Evolutionary conservation across 306 rosid species (phyloP).

Genomic region (Acacia melanoxylon): DNA sequence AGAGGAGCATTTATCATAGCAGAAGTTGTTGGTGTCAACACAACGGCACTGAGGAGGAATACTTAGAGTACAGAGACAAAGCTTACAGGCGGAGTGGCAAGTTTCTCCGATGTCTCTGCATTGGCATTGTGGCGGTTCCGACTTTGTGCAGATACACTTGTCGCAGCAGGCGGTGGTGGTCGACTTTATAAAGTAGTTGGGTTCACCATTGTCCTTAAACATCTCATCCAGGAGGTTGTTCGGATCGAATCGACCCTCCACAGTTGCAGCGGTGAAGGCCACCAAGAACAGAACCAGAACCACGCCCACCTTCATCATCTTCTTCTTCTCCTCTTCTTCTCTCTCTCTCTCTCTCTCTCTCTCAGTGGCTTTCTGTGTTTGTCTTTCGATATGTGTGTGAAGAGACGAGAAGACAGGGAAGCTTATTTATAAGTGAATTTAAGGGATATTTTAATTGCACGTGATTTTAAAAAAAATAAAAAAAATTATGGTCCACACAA

Average conservation of each 20-base stretch:
- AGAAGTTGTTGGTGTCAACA: neutral
- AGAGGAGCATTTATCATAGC: neutral
- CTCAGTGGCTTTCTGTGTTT: too few species aligned
- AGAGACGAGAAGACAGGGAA: too few species aligned
- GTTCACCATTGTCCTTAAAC: neutral
- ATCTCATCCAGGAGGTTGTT: neutral
- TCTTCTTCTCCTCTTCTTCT: too few species aligned
- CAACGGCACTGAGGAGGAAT: neutral
- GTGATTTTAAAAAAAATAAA: too few species aligned
- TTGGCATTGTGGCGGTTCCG: constrained; percentile 6
- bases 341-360: too few species aligned
- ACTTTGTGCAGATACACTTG: neutral
- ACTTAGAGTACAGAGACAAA: neutral
- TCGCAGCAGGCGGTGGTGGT: constrained; percentile 20
- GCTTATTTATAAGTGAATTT: too few species aligned
- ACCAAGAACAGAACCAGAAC: too few species aligned
- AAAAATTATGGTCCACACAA: too few species aligned
- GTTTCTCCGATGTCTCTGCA: neutral
- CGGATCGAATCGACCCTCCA: constrained; percentile 24
- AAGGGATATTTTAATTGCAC: too few species aligned
- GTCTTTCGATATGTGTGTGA: too few species aligned
- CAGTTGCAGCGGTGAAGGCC: neutral
- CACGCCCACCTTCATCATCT: neutral
- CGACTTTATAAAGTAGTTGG: neutral
- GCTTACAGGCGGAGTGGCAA: neutral